Evolutionary conservation across 768 basidiomycete genomes (phyloP), one percentile per base, ranked within the genome.

Genomic region (Pisolithus tinctorius): DNA sequence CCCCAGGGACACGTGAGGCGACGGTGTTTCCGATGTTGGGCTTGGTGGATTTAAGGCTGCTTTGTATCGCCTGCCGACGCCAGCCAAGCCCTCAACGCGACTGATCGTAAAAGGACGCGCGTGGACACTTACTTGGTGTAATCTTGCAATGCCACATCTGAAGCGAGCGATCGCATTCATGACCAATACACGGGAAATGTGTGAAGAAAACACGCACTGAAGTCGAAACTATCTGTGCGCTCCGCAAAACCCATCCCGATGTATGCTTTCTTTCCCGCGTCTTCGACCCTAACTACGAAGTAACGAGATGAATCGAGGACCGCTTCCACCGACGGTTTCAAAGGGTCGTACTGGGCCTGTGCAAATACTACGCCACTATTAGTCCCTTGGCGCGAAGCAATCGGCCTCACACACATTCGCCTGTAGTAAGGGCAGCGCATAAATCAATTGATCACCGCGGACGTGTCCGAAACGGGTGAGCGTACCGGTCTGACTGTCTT

Each of bases 261-360:
- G 62, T 91, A 93, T 1, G 94, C 93, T 64, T 89, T 87, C 66
- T 79, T 83, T 20, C 91, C 91, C 14, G 74, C 75, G 59, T 94
- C 93, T 65, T 96, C 93, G 2, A 96, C 87, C 49, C 91, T 79
- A 39, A 96, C 74, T 14, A 95, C 93, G 63, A 97, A 97, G 65
- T 97, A 97, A 45, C 93, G 82, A 10, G 93, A 94, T 1, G 92
- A 94, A 66, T 97, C 93, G 26, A 96, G 75, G 14, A 94, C 93
- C n/a, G 90, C 87, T 58, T 97, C 93, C n/a, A 97, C 89, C 27
- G 80, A 84, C 4, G 91, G 89, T 52, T 82, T 83, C 41, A 78
- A 70, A 14, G 83, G 75, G 61, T 89, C 85, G 62, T 96, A 97
- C 41, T 80, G 80, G 14, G 92, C 83, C 57, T 80, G 84, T 40